Evolutionary conservation across 1,139 yeast genomes (phyloP).

Genomic region (Pneumocystis wakefieldiae): DNA sequence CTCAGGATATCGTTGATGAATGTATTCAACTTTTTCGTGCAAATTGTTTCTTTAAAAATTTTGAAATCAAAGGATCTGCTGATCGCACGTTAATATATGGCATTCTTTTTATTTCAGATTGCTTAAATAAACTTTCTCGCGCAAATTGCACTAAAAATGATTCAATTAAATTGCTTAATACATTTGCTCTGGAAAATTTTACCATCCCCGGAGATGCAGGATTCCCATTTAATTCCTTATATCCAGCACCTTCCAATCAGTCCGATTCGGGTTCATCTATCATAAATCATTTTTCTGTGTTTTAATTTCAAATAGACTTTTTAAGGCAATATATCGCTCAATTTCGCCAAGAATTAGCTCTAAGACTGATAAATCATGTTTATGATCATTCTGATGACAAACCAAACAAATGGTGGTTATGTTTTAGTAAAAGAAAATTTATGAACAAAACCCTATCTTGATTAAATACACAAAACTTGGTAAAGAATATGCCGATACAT

Average conservation of each 20-base stretch:
- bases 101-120: constrained; percentile 75
- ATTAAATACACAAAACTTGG: constrained; percentile 5
- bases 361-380: constrained; percentile 58
- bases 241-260: constrained; percentile 59
- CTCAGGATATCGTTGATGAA: constrained; percentile 87
- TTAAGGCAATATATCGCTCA: constrained; percentile 72
- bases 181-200: constrained; percentile 75
- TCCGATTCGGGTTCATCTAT: constrained; percentile 30
- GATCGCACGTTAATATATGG: constrained; percentile 93
- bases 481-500: not conserved
- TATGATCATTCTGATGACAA: constrained; percentile 34
- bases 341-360: constrained; percentile 86
- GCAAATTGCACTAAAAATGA: constrained; percentile 34
- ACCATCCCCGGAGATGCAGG: constrained; percentile 90
- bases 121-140: constrained; percentile 43
- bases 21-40: constrained; percentile 83
- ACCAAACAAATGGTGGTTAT: constrained; percentile 68
- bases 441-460: constrained; percentile 59
- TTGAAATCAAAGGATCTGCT: constrained; percentile 90
- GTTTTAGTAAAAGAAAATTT: constrained; percentile 84
- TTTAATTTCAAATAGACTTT: constrained; percentile 32
- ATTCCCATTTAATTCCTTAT: constrained; percentile 77
- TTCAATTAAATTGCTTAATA: constrained; percentile 60
- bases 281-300: not conserved
- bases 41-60: constrained; percentile 88